Percentiles rank a stretch among this genome's conserved stretches.
These are phyloP conservation scores for Pholiota conissans DNA, from an alignment of 768 basidiomycete species.

Conservation along the genomic window DNA sequence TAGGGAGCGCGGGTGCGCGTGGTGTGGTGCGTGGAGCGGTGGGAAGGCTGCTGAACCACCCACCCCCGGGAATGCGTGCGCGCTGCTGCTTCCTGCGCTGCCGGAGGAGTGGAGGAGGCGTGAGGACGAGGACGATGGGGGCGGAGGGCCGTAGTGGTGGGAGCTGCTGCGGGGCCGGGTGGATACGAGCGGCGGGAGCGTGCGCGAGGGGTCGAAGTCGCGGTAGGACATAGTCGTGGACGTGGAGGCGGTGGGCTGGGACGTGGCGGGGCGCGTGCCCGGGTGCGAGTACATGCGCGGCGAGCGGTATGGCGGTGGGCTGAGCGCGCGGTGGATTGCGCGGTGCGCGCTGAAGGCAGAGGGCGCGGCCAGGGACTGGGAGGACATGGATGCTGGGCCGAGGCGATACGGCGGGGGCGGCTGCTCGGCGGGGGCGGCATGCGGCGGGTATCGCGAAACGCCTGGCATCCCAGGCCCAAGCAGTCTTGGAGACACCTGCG, in stretches of 20 bases:
- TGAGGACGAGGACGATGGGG: neutral
- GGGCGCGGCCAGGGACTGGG: neutral
- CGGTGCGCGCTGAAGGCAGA: no score
- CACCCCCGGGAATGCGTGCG: no score
- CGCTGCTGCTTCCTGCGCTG: neutral
- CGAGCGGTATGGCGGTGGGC: conserved; percentile 23
- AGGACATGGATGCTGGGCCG: neutral
- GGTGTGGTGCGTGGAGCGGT: no score
- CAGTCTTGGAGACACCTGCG: conserved; percentile 29
- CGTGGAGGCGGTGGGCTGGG: no score
- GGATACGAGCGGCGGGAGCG: conserved; percentile 29
- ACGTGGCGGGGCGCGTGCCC: conserved; percentile 25
- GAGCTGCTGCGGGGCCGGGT: conserved; percentile 19
- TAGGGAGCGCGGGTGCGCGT: conserved; percentile 29
- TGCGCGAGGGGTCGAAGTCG: conserved; percentile 29
- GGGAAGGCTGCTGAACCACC: conserved; percentile 16
- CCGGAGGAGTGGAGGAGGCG: neutral
- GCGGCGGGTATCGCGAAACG: conserved; percentile 20
- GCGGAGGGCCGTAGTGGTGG: neutral
- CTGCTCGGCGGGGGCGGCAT: no score
- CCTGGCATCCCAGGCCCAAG: conserved; percentile 41
- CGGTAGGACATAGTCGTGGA: conserved; percentile 20
- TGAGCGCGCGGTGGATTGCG: conserved; percentile 6
- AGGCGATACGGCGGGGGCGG: conserved; percentile 20
- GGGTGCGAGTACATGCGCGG: conserved; percentile 21